Percentiles rank a stretch among this genome's conserved stretches.
These are phyloP conservation scores for Melocanna baccifera DNA, from an alignment of 176 grass and related monocot genomes.

Conservation along the genomic window DNA sequence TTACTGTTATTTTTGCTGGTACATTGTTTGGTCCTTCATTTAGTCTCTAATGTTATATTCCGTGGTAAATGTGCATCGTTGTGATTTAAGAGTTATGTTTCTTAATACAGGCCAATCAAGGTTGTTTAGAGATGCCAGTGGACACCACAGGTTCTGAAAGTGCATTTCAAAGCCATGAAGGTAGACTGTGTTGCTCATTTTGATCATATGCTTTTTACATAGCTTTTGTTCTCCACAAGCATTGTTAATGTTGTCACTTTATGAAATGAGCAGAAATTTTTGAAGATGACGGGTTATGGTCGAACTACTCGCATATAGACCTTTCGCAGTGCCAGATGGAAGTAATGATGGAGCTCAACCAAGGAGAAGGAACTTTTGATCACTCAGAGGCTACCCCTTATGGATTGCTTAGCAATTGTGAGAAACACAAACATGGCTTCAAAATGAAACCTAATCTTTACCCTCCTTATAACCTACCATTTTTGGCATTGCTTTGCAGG, in stretches of 20 bases:
- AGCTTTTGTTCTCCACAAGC: not conserved
- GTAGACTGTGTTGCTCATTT: constrained; percentile 29
- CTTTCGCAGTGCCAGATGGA: constrained; percentile 38
- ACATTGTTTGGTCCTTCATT: not conserved
- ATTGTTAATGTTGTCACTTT: constrained; percentile 2
- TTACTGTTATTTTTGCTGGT: not conserved
- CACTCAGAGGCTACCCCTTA: constrained; percentile 13
- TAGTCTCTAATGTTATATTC: not conserved
- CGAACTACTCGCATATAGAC: constrained; percentile 26
- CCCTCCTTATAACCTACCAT: not conserved
- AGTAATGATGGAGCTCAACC: constrained; percentile 15
- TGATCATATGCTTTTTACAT: not conserved
- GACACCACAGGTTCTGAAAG: constrained; percentile 17
- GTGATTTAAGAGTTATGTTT: not conserved
- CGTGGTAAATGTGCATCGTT: not conserved
- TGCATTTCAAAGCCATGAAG: constrained; percentile 40
- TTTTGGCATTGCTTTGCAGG: constrained; percentile 20
- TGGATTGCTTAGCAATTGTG: constrained; percentile 25
- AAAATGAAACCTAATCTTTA: not conserved
- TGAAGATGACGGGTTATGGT: constrained; percentile 31
- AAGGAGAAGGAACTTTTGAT: constrained; percentile 24
- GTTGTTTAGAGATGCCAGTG: constrained; percentile 21
- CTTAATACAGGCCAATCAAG: constrained; percentile 41
- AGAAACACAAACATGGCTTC: not conserved
- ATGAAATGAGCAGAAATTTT: constrained; percentile 19